phyloP scores from a whole-genome alignment of 495 filamentous ascomycete genomes.

The Penicillium canariense region DNA sequence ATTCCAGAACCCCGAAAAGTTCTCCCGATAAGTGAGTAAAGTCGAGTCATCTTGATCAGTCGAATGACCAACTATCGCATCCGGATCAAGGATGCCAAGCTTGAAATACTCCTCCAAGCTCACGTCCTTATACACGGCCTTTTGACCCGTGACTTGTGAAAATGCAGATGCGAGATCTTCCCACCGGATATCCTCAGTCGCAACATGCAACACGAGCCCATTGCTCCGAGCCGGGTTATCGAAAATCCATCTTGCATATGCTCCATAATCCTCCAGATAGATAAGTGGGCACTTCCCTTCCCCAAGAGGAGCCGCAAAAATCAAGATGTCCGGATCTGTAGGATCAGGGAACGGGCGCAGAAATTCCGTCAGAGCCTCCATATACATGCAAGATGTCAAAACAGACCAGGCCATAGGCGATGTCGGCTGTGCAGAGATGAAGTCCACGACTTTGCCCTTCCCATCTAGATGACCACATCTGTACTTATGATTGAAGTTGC shows the following conservation, averaged over 20 bases:
- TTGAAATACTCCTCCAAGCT: not conserved
- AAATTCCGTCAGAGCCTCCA: too few relatives aligned
- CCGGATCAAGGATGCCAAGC: too few relatives aligned
- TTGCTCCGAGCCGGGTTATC: conserved; percentile 18
- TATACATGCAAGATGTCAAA: too few relatives aligned
- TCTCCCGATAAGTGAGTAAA: too few relatives aligned
- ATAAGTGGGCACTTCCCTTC: conserved; percentile 20
- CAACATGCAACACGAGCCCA: conserved; percentile 2
- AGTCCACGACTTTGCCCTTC: conserved; percentile 15
- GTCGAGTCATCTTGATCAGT: too few relatives aligned
- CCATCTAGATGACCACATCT: conserved; percentile 7
- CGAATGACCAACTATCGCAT: too few relatives aligned
- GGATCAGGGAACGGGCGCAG: too few relatives aligned
- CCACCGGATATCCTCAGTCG: not conserved
- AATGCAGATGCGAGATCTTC: not conserved
- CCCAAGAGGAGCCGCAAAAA: too few relatives aligned
- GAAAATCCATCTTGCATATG: conserved; percentile 26
- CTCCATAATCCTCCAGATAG: conserved; percentile 26
- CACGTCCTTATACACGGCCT: not conserved
- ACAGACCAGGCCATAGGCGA: too few relatives aligned
- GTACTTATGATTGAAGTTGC: conserved; percentile 20
- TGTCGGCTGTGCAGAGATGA: too few relatives aligned
- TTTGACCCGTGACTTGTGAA: not conserved
- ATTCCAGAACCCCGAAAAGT: too few relatives aligned
- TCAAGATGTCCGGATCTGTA: too few relatives aligned